Evolutionary conservation across 2,329 filamentous ascomycete species (phyloP), one percentile per base, ranked within the genome.

Genomic region (Colletotrichum eremochloae): DNA sequence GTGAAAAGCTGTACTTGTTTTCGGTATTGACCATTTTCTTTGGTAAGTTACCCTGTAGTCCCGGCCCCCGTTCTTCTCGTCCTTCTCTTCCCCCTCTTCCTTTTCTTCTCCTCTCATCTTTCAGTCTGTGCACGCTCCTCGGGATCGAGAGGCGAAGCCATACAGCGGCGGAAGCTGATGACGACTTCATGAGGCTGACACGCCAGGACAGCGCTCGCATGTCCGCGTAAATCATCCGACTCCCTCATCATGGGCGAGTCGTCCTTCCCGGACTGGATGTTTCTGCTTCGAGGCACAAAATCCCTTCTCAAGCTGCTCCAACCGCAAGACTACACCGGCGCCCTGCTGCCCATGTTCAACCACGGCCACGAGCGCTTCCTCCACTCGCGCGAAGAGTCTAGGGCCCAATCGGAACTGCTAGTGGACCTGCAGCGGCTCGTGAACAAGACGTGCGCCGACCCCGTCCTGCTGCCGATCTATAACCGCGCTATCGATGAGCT

Each of bases 11-110:
- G 29, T 76, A 75, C 31, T 50, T 80, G 15, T 82, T 81, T 40
- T 78, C 77, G 48, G 76, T 80, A 53, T 64, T 82, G 44, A 82
- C 81, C 24, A 75, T 81, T 15, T 82, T 79, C 61, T 80, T 80
- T 56, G 76, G 78, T 79, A 69, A 20, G 76, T 66, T 18, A 6
- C 11, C 15, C 31, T 18, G 7, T 48, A 29, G 6, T 18, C 33
- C 36, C 31, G 29, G 33, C 53, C 36, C 29, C 44, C 42, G 18
- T 12, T 24, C 15, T n/a, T 12, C 24, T 50, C 20, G 5, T 11
- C 48, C 50, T 46, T 5, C 8, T n/a, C 8, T 8, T 46, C 7
- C 18, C 20, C 42, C 9, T 5, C 5, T 3, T 20, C 6, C 18
- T 44, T 20, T 5, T 31, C 24, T 18, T 20, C 3, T 29, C 48